phyloP scores from a whole-genome alignment of 257 asterid genomes.

The Solanum peruvianum region DNA sequence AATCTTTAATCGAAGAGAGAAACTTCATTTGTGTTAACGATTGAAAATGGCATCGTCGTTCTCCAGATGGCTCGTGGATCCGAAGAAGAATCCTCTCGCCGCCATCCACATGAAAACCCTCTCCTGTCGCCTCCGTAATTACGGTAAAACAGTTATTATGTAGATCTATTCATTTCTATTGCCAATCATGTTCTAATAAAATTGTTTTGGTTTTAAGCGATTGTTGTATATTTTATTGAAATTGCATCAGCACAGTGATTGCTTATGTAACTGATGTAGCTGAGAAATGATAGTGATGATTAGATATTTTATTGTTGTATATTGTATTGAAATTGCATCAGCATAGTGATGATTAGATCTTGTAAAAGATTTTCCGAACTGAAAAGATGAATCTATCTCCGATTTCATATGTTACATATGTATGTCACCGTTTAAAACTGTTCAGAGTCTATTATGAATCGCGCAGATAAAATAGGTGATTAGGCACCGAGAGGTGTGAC shows the following conservation, averaged over 20 bases:
- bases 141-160: constrained; percentile 21
- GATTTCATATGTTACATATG: background rate
- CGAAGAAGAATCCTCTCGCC: constrained; percentile 70
- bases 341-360: background rate
- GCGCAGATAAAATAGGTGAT: background rate
- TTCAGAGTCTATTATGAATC: background rate
- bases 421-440: background rate
- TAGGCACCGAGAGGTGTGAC: background rate
- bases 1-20: background rate
- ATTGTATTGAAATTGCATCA: no score
- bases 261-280: background rate
- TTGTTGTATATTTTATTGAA: background rate
- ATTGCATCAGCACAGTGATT: background rate
- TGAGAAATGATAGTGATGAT: background rate
- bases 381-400: background rate
- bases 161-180: background rate
- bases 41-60: constrained; percentile 35
- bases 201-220: background rate
- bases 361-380: background rate
- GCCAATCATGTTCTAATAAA: background rate
- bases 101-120: constrained; percentile 55
- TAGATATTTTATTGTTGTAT: background rate
- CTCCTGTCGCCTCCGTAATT: constrained; percentile 49
- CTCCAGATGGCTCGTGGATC: constrained; percentile 61
- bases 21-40: background rate